A percentile compares a stretch with the other conserved stretches of the same genome.
phyloP scores from a whole-genome alignment of 2,329 filamentous ascomycete genomes.

The Saccharata proteae region DNA sequence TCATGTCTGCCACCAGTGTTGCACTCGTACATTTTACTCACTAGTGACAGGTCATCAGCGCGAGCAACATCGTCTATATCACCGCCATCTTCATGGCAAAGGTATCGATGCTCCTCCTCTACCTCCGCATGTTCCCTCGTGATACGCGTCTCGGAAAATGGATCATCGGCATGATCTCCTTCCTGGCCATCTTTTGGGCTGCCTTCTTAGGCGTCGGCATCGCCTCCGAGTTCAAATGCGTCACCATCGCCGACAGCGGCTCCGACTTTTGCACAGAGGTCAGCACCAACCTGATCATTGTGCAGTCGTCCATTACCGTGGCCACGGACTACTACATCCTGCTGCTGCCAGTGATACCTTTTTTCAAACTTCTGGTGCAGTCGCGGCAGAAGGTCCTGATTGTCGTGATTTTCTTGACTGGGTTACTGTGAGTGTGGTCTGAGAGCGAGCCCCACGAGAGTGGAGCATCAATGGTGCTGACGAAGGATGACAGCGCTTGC shows the following conservation, averaged over 20 bases:
- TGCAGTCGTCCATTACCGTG: conserved; percentile 6
- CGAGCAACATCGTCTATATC: conserved; percentile 4
- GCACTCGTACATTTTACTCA: no score
- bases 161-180: conserved; percentile 3
- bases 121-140: conserved; percentile 3
- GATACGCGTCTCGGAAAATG: not conserved
- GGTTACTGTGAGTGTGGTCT: conserved; percentile 1
- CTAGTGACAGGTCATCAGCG: conserved; percentile 5
- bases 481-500: conserved; percentile 1
- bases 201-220: not conserved
- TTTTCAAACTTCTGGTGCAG: conserved; percentile 1
- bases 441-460: no score
- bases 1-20: not conserved
- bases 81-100: conserved; percentile 1
- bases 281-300: conserved; percentile 4
- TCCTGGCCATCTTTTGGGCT: not conserved
- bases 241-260: not conserved
- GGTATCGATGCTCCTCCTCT: conserved; percentile 5
- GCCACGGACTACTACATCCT: conserved; percentile 9
- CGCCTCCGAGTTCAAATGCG: conserved; percentile 6
- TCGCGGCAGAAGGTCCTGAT: conserved; percentile 2
- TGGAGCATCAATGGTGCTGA: not conserved
- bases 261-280: conserved; percentile 1
- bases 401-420: conserved; percentile 1
- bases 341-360: conserved; percentile 6